phyloP scores from a whole-genome alignment of 1,139 yeast genomes.

The Nakaseomyces bracarensis region DNA sequence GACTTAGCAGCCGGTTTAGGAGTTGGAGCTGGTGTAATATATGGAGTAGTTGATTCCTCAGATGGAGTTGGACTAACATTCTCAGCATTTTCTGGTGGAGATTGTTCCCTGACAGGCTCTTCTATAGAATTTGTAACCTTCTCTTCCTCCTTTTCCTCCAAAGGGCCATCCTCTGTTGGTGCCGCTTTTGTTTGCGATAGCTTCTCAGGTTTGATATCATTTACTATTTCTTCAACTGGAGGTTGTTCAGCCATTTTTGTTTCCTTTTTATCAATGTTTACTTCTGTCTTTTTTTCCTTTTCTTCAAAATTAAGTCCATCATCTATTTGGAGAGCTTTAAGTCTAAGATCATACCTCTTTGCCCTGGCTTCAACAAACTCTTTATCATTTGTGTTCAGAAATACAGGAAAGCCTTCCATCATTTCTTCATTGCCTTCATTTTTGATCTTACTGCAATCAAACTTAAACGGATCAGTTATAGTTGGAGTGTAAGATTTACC shows the following conservation, averaged over 20 bases:
- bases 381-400: constrained; percentile 25
- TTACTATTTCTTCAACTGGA: neutral
- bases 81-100: neutral
- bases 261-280: constrained; percentile 3
- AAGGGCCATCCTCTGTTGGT: constrained; percentile 3
- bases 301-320: neutral
- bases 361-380: constrained; percentile 24
- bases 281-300: neutral
- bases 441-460: constrained; percentile 26
- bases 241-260: constrained; percentile 1
- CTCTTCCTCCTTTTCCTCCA: constrained; percentile 9
- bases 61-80: constrained; percentile 9
- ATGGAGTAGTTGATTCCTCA: constrained; percentile 10
- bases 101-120: neutral
- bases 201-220: constrained; percentile 6
- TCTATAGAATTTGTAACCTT: constrained; percentile 7
- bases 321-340: constrained; percentile 11
- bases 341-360: constrained; percentile 18
- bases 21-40: constrained; percentile 11
- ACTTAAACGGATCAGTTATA: constrained; percentile 24
- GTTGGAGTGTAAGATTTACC: constrained; percentile 7
- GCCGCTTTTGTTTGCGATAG: constrained; percentile 1
- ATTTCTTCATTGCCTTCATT: constrained; percentile 14
- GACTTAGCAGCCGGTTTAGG: constrained; percentile 24
- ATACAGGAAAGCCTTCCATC: constrained; percentile 24